These are phyloP conservation scores for Trichoderma atroviride DNA, from an alignment of 2,329 filamentous ascomycete species.

Conservation along the genomic window DNA sequence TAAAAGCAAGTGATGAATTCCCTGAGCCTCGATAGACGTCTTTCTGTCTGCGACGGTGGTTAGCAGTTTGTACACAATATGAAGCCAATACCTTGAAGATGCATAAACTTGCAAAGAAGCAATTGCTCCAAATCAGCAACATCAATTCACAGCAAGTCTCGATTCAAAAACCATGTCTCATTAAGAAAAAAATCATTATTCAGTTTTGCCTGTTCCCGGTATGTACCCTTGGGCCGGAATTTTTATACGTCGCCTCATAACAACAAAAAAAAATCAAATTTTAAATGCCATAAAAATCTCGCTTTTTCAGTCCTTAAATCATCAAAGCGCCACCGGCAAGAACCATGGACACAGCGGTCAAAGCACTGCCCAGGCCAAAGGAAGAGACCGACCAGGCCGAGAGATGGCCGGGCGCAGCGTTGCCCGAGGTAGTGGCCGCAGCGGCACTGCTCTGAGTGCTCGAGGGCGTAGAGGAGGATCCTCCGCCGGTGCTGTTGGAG, in stretches of 20 bases:
- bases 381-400: conserved; percentile 32
- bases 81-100: too few species aligned
- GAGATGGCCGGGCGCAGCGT: conserved; percentile 35
- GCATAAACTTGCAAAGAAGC: background rate
- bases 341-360: conserved; percentile 36
- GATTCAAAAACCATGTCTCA: background rate
- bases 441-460: conserved; percentile 31
- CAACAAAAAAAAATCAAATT: background rate
- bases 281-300: background rate
- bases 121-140: background rate
- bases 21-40: too few species aligned
- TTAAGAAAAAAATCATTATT: conserved; percentile 1
- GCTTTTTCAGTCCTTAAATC: conserved; percentile 28
- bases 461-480: conserved; percentile 23
- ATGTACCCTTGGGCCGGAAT: conserved; percentile 1
- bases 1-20: too few species aligned
- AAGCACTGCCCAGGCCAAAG: conserved; percentile 29
- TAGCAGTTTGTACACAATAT: too few species aligned
- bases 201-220: background rate
- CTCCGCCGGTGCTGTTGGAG: conserved; percentile 17
- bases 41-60: too few species aligned
- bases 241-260: conserved; percentile 4
- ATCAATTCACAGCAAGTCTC: background rate
- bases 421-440: conserved; percentile 30
- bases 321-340: conserved; percentile 37